Evolutionary conservation across 2,329 filamentous ascomycete genomes (phyloP), one percentile per base, ranked within the genome.

Genomic region (Trichoderma cornu-damae): DNA sequence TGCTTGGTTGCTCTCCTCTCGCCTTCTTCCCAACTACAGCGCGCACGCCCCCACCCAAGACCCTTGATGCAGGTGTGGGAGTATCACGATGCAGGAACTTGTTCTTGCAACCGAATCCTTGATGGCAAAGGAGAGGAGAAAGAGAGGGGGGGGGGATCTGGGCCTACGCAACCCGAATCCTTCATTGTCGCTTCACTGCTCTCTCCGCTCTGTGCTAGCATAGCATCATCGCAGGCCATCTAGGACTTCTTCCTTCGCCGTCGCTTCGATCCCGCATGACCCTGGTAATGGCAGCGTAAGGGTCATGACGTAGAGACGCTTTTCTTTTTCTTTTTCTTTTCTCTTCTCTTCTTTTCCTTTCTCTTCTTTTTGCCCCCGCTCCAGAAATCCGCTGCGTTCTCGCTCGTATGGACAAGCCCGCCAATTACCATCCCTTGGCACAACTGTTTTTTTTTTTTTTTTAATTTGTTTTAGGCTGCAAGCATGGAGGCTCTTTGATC

Each of bases 11-110:
- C 12, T 47, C 11, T 18, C 26, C 32, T 55, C 30, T 20, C 14
- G 20, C n/a, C 47, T 55, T 34, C 24, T 55, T 42, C 52, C 52
- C 52, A 55, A 55, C 52, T 38, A 46, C 52, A 54, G n/a, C n/a
- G n/a, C 52, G 40, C 32, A 20, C 43, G n/a, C 16, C 11, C 40
- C 51, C 38, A 44, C 30, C 12, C 51, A 46, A 26, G 32, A 16
- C 42, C 51, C 51, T 46, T 46, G 7, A n/a, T 46, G 24, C 42
- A 47, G 34, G 52, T 18, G 52, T 38, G 52, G 30, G 32, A 55
- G 35, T 12, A 47, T 52, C 32, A 46, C 18, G 42, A 55, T 30
- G 32, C 42, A 37, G 42, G 49, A 28, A 52, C 49, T n/a, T n/a
- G n/a, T 16, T n/a, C 30, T 16, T 24, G 34, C 12, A 28, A 6